These are phyloP conservation scores for Antrodiella citrinella DNA, from an alignment of 768 basidiomycete species.

Conservation along the genomic window DNA sequence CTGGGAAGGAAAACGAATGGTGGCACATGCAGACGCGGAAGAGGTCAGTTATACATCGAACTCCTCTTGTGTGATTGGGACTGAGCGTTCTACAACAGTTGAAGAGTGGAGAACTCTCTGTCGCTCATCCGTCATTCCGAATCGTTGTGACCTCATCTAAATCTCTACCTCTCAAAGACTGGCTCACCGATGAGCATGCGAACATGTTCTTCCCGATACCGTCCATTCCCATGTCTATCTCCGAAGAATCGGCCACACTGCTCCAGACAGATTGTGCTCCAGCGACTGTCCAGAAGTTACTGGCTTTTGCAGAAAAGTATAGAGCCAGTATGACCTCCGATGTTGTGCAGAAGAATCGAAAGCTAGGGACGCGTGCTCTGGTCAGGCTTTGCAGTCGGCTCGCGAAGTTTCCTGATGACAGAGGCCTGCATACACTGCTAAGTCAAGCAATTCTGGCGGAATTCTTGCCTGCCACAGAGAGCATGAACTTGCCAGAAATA, in stretches of 20 bases:
- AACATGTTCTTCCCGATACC: slow-evolving; percentile 65
- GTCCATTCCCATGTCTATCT: slow-evolving; percentile 47
- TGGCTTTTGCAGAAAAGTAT: slow-evolving; percentile 52
- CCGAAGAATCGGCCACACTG: slow-evolving; percentile 45
- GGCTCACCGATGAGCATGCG: slow-evolving; percentile 58
- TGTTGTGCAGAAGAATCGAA: slow-evolving; percentile 51
- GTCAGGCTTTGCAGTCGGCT: slow-evolving; percentile 46
- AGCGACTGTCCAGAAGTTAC: slow-evolving; percentile 29
- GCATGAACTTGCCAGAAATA: slow-evolving; percentile 42
- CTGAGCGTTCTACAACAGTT: too few species aligned
- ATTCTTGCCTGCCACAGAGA: slow-evolving; percentile 54
- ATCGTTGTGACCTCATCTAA: slow-evolving; percentile 56
- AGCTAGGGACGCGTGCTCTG: slow-evolving; percentile 53
- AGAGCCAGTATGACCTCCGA: slow-evolving; percentile 46
- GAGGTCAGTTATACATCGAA: too few species aligned
- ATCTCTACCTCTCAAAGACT: slow-evolving; percentile 57
- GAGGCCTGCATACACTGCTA: slow-evolving; percentile 41
- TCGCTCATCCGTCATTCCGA: slow-evolving; percentile 51
- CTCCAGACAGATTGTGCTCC: slow-evolving; percentile 40
- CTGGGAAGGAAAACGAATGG: slow-evolving; percentile 57
- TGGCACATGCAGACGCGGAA: slow-evolving; percentile 35
- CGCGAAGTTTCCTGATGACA: slow-evolving; percentile 34
- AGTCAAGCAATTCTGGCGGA: slow-evolving; percentile 45
- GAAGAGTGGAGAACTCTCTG: slow-evolving; percentile 33
- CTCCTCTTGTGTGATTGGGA: too few species aligned